Base-by-base conservation (phyloP, 2,329 filamentous ascomycete species). In the Diaporthe ilicicola region DNA sequence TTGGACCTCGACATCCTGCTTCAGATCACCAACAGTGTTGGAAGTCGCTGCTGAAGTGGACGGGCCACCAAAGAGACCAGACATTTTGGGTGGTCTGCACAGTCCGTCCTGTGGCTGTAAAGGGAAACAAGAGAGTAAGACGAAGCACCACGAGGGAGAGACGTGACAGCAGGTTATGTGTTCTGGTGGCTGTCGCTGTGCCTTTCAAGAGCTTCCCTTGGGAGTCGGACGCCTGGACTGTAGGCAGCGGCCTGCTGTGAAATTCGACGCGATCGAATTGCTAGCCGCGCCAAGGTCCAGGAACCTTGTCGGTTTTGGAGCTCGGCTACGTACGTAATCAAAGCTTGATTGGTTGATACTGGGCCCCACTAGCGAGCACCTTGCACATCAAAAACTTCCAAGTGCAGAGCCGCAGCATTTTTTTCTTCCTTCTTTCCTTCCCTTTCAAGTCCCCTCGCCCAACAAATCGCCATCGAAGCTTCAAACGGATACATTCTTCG, bases 401-500 rank as follows among this genome's bases (percentile, higher is more conserved):
- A 48, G 51, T n/a, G 24, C 37, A 62, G 68, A 68, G 68, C 68
- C 64, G 72, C 54, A 70, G 44, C 74, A 75, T 75, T 73, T 56
- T 27, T 19, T 46, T 53, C 67, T 24, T 73, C 66, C 66, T 59
- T 48, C 76, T 75, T 78, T 74, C 75, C 76, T 75, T 70, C 74
- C 81, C 78, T 78, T 78, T 81, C 84, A 85, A 89, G 90, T 64
- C 62, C 93, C 91, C 94, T 97, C 95, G 95, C 89, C 95, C 94
- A 90, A 98, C 94, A 94, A 94, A 97, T 98, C 95, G 95, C 95
- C 92, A 91, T 97, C 94, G 92, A 97, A 98, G 95, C 95, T 94
- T 85, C 93, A 92, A 86, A 97, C 94, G 92, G 94, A 93, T 87
- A 89, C 79, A 78, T 77, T 82, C 75, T 76, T 75, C 74, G 78